phyloP scores from a whole-genome alignment of 192 early-diverging fungal species.

The Gigaspora rosea region DNA sequence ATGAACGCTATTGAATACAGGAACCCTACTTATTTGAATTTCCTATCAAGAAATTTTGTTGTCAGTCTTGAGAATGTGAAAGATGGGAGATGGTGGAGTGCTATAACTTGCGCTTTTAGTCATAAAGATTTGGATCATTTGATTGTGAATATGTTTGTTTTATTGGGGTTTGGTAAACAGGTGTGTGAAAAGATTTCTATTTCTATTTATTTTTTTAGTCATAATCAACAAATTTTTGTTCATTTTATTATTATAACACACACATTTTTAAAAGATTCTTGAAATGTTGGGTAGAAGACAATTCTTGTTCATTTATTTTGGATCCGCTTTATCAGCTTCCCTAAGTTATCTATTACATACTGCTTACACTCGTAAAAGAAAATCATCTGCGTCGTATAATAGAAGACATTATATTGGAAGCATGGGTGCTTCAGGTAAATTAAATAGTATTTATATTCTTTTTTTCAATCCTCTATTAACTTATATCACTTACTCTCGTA shows the following conservation, averaged over 20 bases:
- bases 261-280: conserved; percentile 20
- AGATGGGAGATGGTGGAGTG: conserved; percentile 38
- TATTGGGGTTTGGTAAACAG: conserved; percentile 40
- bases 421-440: conserved; percentile 45
- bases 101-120: conserved; percentile 38
- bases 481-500: neutral
- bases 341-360: conserved; percentile 37
- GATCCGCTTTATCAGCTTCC: conserved; percentile 36
- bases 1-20: neutral
- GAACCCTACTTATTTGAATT: neutral
- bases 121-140: conserved; percentile 41
- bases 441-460: conserved; percentile 1
- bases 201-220: conserved; percentile 31
- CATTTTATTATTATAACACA: conserved; percentile 11
- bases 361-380: conserved; percentile 35
- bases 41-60: conserved; percentile 42
- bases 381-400: neutral
- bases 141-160: conserved; percentile 43
- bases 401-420: conserved; percentile 21
- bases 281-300: conserved; percentile 37
- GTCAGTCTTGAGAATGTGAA: conserved; percentile 13
- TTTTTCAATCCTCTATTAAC: neutral
- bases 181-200: conserved; percentile 4
- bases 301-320: conserved; percentile 41
- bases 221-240: conserved; percentile 11